Conservation (phyloP, 305 asterid genomes). For the Solanum hybrid region DNA sequence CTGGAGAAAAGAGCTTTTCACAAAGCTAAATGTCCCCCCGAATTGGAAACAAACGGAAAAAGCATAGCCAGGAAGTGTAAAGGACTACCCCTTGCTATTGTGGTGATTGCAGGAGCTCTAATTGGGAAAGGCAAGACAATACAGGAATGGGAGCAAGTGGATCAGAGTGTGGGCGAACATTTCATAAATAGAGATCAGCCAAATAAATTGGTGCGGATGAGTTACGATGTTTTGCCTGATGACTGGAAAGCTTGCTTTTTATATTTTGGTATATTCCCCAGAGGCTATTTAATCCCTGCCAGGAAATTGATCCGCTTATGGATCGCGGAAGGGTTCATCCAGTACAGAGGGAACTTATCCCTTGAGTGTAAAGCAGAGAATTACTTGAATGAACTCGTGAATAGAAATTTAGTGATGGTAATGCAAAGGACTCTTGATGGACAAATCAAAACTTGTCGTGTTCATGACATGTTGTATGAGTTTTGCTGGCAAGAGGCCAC, state of each 20-base stretch:
- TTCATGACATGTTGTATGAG: slow-evolving; percentile 25
- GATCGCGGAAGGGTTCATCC: slow-evolving; percentile 12
- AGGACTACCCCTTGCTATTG: slow-evolving; percentile 27
- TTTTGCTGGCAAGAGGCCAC: slow-evolving; percentile 18
- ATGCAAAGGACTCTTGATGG: slow-evolving; percentile 9
- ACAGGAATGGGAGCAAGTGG: slow-evolving; percentile 11
- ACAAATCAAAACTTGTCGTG: slow-evolving; percentile 22
- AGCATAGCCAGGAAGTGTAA: slow-evolving; percentile 15
- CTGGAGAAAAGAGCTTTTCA: slow-evolving; percentile 22
- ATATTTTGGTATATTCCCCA: slow-evolving; percentile 22
- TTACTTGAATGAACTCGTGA: slow-evolving; percentile 17
- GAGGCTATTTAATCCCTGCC: slow-evolving; percentile 14
- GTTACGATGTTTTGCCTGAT: slow-evolving; percentile 15
- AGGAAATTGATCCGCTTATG: slow-evolving; percentile 13
- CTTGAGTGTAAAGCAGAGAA: slow-evolving; percentile 20
- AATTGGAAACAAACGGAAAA: slow-evolving; percentile 4
- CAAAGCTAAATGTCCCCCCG: not conserved
- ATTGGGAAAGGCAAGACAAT: not conserved
- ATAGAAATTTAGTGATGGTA: slow-evolving; percentile 21
- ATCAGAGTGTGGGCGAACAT: not conserved
- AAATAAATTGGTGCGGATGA: slow-evolving; percentile 5
- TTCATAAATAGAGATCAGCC: not conserved
- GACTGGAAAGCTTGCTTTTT: slow-evolving; percentile 20
- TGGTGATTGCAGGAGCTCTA: slow-evolving; percentile 27
- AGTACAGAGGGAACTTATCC: not conserved